Base-by-base conservation (phyloP, 1,284 basidiomycete species). In the Peniophora sp. region DNA sequence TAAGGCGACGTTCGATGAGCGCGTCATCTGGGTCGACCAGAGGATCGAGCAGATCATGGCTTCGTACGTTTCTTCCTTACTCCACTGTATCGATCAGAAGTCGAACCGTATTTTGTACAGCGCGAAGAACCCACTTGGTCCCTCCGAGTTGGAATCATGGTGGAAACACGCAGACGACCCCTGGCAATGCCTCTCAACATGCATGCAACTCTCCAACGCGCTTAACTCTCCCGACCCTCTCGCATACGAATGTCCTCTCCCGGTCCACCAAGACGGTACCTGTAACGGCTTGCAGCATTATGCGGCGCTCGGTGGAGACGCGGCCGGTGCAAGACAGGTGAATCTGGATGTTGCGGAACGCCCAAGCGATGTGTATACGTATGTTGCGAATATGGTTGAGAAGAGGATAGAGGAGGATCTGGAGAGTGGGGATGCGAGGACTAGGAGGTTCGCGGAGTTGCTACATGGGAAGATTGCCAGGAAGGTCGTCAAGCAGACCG, bases 211-310 rank as follows among this genome's bases (percentile, higher is more conserved):
- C 12, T 75, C 77, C 47, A 76, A 75, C 0, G 96, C 97, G 2
- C 72, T 94, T 0, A 76, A 86, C 32, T 87, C 87, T 0, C 74
- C 75, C 1, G 79, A 93, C 56, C 94, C 96, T 0, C 71, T 74
- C 34, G 67, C 70, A 22, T 97, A 80, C 70, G 70, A 78, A 58
- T 92, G 85, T 2, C 69, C 73, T n/a, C 74, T 97, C 16, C 97
- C 97, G 0, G 82, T 98, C 6, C 97, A 99, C 65, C 97, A 99
- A 69, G 97, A 99, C 62, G 97, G 96, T 1, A 98, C 97, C 0
- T 99, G 97, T 63, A 99, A 99, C 64, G 96, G 97, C 45, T 74
- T 99, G 59, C 96, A 99, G 70, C 96, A 99, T 67, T 99, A 99
- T 61, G 97, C 97, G 11, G 96, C 96, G 1, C 81, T 99, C 2